Conservation (phyloP, 768 basidiomycete species). For the Lactarius pseudohatsudake region DNA sequence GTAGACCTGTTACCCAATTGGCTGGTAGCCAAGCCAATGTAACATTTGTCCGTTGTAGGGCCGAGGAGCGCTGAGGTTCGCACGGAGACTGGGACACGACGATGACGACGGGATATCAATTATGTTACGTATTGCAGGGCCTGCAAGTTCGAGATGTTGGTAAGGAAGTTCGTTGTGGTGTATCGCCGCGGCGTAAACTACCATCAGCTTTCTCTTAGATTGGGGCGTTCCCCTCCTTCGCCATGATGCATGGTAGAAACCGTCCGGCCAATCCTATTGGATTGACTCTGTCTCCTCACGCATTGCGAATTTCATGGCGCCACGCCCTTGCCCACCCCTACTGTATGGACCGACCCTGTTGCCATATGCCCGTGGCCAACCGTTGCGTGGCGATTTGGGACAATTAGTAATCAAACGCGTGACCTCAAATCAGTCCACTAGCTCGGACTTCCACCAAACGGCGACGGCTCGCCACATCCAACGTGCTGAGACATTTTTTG, state of each 20-base stretch:
- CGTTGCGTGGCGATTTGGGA: neutral
- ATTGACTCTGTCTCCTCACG: neutral
- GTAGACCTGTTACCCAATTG: neutral
- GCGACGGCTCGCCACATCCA: neutral
- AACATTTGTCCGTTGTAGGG: neutral
- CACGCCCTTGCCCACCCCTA: neutral
- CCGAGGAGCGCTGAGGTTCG: neutral
- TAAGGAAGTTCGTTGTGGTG: no score
- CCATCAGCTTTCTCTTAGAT: neutral
- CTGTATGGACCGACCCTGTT: neutral
- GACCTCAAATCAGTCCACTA: neutral
- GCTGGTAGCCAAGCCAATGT: neutral
- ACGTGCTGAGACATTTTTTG: neutral
- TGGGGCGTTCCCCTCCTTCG: neutral
- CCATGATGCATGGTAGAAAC: neutral
- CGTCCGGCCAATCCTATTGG: neutral
- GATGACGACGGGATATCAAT: neutral
- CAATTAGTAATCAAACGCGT: neutral
- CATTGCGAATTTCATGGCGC: neutral
- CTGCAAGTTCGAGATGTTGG: neutral
- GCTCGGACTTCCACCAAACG: neutral
- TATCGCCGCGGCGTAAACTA: neutral
- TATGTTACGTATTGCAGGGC: neutral
- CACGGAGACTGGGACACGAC: neutral
- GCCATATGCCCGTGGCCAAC: neutral